A percentile compares a stretch with the other conserved stretches of the same genome.
These are phyloP conservation scores for Xylariaceae sp. DNA, from an alignment of 2,329 filamentous ascomycete genomes.

Conservation along the genomic window DNA sequence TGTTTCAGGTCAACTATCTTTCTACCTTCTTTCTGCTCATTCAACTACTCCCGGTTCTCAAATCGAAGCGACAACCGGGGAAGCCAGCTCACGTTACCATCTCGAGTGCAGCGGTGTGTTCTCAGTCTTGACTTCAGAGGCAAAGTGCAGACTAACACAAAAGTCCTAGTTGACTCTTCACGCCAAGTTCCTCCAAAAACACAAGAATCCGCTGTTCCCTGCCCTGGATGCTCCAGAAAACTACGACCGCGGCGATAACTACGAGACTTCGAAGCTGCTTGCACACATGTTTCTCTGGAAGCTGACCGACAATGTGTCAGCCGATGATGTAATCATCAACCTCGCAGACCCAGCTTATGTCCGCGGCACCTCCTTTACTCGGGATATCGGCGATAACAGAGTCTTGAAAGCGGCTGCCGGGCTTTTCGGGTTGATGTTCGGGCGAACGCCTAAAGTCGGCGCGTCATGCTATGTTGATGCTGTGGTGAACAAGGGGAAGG, in stretches of 20 bases:
- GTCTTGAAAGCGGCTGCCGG: neutral
- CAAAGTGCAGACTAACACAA: no score
- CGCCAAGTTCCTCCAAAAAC: constrained; percentile 2
- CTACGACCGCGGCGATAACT: neutral
- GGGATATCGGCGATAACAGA: constrained; percentile 24
- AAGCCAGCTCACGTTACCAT: constrained; percentile 16
- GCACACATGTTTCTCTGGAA: constrained; percentile 34
- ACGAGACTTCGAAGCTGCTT: constrained; percentile 28
- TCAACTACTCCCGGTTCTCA: constrained; percentile 14
- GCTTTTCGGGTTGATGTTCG: constrained; percentile 20
- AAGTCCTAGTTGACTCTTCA: neutral
- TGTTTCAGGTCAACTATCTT: constrained; percentile 18
- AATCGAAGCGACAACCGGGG: constrained; percentile 4
- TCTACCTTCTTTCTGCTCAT: constrained; percentile 12
- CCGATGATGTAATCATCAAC: constrained; percentile 45
- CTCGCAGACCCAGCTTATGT: constrained; percentile 45
- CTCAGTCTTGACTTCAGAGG: no score
- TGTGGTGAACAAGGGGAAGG: constrained; percentile 41
- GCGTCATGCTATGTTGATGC: constrained; percentile 49
- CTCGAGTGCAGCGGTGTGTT: constrained; percentile 5
- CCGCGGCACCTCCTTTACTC: constrained; percentile 41
- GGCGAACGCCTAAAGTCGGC: constrained; percentile 34
- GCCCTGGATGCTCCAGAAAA: constrained; percentile 22
- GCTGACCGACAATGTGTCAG: constrained; percentile 35
- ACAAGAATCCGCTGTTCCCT: constrained; percentile 7